A percentile compares a stretch with the other conserved stretches of the same genome.
phyloP scores from a whole-genome alignment of 306 rosid species.

The Castanea crenata region DNA sequence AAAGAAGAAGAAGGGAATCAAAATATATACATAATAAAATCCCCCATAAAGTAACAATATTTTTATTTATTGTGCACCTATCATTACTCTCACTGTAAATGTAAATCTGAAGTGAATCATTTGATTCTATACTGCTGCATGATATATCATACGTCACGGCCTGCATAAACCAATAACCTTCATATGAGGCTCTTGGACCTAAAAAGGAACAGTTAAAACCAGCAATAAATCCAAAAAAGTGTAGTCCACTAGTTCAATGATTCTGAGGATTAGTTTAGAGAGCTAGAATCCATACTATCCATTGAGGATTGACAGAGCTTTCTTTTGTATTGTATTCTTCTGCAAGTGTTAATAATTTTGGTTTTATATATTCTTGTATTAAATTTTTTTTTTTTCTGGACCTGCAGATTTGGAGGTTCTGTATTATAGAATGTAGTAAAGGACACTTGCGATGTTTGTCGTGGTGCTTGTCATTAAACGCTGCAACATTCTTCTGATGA shows the following conservation, averaged over 20 bases:
- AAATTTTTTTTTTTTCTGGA: conserved; percentile 41
- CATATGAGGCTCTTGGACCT: conserved; percentile 31
- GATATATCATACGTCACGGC: conserved; percentile 14
- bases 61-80: too few species aligned
- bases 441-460: conserved; percentile 36
- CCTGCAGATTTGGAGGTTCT: conserved; percentile 73
- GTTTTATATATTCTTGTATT: conserved; percentile 19
- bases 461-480: conserved; percentile 46
- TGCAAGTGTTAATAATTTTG: conserved; percentile 22
- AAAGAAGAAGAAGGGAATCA: too few species aligned
- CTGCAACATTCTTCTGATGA: conserved; percentile 44
- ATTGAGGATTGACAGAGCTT: conserved; percentile 51
- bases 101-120: background rate
- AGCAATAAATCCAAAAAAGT: conserved; percentile 47
- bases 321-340: conserved; percentile 39
- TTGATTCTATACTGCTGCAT: conserved; percentile 4
- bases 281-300: conserved; percentile 48
- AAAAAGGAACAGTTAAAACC: conserved; percentile 32
- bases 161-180: conserved; percentile 29
- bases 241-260: conserved; percentile 64
- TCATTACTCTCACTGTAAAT: too few species aligned
- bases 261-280: conserved; percentile 41
- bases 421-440: conserved; percentile 34
- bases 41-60: too few species aligned
- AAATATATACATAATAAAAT: too few species aligned